A percentile compares a stretch with the other conserved stretches of the same genome.
phyloP scores from a whole-genome alignment of 345 rosid species.

The Populus pruinosa region DNA sequence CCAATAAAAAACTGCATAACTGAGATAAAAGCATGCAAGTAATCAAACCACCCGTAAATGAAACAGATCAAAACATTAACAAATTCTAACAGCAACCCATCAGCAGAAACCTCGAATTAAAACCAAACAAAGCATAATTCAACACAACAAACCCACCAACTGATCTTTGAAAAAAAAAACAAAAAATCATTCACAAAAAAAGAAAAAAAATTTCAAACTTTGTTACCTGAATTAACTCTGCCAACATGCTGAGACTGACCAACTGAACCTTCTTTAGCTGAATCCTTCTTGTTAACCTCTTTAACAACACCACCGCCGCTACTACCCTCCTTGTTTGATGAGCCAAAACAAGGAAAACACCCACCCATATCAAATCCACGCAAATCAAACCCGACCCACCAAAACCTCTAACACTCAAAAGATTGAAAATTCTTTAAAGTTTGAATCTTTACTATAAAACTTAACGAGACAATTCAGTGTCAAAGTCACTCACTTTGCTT shows the following conservation, averaged over 20 bases:
- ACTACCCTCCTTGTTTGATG: conserved; percentile 64
- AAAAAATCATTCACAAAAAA: not conserved
- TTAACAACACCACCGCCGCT: conserved; percentile 38
- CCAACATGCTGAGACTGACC: conserved; percentile 62
- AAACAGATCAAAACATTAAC: conserved; percentile 40
- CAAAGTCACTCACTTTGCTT: conserved; percentile 20
- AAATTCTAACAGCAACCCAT: conserved; percentile 15
- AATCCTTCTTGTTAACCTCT: conserved; percentile 71
- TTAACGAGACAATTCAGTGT: conserved; percentile 9
- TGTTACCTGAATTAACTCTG: conserved; percentile 66
- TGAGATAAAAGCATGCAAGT: conserved; percentile 7
- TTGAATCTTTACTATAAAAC: conserved; percentile 2
- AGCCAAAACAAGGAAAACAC: conserved; percentile 97
- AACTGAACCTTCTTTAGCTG: conserved; percentile 67
- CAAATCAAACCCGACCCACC: conserved; percentile 35
- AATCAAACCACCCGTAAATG: conserved; percentile 17
- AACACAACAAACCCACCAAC: conserved; percentile 25
- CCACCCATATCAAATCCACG: conserved; percentile 80
- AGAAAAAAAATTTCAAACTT: not conserved
- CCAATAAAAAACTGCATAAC: conserved; percentile 9
- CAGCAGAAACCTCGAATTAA: conserved; percentile 24
- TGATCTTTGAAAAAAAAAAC: conserved; percentile 6
- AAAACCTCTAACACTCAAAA: conserved; percentile 20
- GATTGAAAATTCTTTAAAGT: not conserved
- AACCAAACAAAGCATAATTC: conserved; percentile 33